Evolutionary conservation across 331 rosid species (phyloP).

Genomic region (Malus hybrid): DNA sequence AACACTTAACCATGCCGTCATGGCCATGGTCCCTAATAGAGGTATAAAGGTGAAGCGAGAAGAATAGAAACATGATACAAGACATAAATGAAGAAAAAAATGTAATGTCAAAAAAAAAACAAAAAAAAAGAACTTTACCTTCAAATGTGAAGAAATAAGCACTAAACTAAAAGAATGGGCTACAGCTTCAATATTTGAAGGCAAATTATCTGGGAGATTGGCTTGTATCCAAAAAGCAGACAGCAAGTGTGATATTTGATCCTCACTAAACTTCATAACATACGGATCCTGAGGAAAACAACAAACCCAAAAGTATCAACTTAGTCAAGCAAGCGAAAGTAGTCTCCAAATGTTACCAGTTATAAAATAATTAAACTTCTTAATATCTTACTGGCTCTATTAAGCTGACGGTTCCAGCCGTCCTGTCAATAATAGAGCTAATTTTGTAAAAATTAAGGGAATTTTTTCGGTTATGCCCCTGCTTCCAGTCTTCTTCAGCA

Average conservation of each 20-base stretch:
- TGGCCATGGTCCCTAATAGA: neutral
- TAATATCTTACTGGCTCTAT: slow-evolving; percentile 54
- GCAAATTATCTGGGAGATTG: slow-evolving; percentile 73
- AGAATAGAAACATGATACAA: neutral
- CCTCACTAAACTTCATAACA: slow-evolving; percentile 79
- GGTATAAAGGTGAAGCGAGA: neutral
- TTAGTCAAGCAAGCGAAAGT: neutral
- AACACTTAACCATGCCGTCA: neutral
- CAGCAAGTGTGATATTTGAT: slow-evolving; percentile 74
- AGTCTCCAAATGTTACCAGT: slow-evolving; percentile 2
- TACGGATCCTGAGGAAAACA: slow-evolving; percentile 58
- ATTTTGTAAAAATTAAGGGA: slow-evolving; percentile 63
- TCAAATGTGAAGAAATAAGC: slow-evolving; percentile 56
- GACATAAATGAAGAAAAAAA: neutral
- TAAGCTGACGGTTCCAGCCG: slow-evolving; percentile 44
- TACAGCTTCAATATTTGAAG: slow-evolving; percentile 82
- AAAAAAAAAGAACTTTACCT: slow-evolving; percentile 35
- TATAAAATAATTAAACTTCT: slow-evolving; percentile 18
- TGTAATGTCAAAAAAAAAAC: neutral
- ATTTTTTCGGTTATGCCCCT: slow-evolving; percentile 44
- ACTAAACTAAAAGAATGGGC: slow-evolving; percentile 67
- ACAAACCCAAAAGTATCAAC: slow-evolving; percentile 5
- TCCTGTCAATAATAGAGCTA: slow-evolving; percentile 59
- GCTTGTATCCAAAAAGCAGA: slow-evolving; percentile 96
- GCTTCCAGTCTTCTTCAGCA: slow-evolving; percentile 62